phyloP scores from a whole-genome alignment of 2,329 filamentous ascomycete species.

The Xylaria sp. region DNA sequence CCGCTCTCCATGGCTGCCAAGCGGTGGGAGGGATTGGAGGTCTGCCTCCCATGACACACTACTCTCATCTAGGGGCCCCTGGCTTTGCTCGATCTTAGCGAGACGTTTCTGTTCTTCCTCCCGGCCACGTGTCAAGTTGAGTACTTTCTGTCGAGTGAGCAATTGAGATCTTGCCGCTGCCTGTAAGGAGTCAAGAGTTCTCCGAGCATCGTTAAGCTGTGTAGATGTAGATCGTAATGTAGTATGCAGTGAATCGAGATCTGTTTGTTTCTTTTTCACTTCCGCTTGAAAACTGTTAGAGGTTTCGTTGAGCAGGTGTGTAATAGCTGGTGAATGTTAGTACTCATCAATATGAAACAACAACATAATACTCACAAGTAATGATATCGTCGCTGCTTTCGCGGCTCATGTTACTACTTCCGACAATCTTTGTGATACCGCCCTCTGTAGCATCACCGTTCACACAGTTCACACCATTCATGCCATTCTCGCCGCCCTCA shows the following conservation, averaged over 20 bases:
- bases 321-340: constrained; percentile 69
- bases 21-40: constrained; percentile 59
- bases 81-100: constrained; percentile 58
- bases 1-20: constrained; percentile 44
- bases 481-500: constrained; percentile 53
- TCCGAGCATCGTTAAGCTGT: constrained; percentile 80
- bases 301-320: constrained; percentile 82
- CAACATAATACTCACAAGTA: constrained; percentile 68
- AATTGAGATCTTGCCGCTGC: constrained; percentile 72
- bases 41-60: constrained; percentile 65
- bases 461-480: constrained; percentile 56
- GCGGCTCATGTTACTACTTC: constrained; percentile 66
- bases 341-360: neutral
- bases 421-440: constrained; percentile 58
- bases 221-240: constrained; percentile 84
- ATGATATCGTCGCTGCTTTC: constrained; percentile 85
- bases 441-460: constrained; percentile 45
- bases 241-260: constrained; percentile 83
- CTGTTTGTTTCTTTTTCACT: constrained; percentile 83
- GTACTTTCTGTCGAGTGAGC: constrained; percentile 76
- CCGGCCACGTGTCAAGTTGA: constrained; percentile 79
- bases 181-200: constrained; percentile 76
- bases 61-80: constrained; percentile 58
- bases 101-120: constrained; percentile 73
- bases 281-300: constrained; percentile 82